Evolutionary conservation across 2,329 filamentous ascomycete species (phyloP).

Genomic region (Aureobasidium subglaciale): DNA sequence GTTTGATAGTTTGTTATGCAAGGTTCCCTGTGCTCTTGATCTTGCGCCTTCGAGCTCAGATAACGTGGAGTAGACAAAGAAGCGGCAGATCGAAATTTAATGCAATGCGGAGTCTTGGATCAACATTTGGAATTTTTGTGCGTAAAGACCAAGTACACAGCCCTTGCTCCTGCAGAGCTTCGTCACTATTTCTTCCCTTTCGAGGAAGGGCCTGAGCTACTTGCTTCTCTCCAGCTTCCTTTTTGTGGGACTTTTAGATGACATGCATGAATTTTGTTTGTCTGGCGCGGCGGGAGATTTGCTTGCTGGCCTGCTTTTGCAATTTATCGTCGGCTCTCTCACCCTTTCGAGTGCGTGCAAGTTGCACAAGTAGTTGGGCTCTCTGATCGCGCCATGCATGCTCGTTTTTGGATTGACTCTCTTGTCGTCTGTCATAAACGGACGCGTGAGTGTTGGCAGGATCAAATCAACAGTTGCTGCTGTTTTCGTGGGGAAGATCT

Average conservation of each 20-base stretch:
- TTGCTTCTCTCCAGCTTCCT: background rate
- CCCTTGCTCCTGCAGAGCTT: background rate
- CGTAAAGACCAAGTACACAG: background rate
- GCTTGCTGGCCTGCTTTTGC: background rate
- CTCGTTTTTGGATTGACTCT: background rate
- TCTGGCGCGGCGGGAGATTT: background rate
- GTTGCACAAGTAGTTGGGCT: background rate
- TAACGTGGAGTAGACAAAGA: background rate
- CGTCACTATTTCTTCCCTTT: background rate
- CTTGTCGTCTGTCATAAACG: background rate
- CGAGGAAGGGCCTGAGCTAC: background rate
- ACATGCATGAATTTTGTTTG: conserved; percentile 6
- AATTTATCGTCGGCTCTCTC: background rate
- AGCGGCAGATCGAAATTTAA: background rate
- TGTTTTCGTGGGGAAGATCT: background rate
- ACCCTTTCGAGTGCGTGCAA: background rate
- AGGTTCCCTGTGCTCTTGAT: background rate
- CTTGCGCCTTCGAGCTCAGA: no score
- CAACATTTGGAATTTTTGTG: conserved; percentile 5
- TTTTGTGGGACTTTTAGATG: conserved; percentile 7
- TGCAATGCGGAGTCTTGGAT: background rate
- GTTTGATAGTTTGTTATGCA: background rate
- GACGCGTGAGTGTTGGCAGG: background rate
- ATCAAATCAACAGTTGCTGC: background rate
- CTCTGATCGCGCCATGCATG: background rate